Evolutionary conservation across 2,329 filamentous ascomycete genomes (phyloP).

Genomic region (Calonectria naviculata): DNA sequence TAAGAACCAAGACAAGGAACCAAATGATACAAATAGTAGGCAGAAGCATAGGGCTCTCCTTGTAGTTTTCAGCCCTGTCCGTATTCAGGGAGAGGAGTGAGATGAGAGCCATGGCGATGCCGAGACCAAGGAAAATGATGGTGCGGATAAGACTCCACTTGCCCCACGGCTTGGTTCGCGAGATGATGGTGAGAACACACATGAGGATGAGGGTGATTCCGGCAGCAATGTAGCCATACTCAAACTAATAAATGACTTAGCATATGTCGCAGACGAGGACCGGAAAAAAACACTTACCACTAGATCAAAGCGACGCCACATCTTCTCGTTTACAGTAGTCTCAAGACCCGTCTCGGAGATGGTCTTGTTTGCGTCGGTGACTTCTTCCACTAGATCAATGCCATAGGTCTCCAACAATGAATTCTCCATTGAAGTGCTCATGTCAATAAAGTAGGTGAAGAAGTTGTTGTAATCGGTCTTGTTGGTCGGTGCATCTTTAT

Average conservation of each 20-base stretch:
- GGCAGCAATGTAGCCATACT: constrained; percentile 47
- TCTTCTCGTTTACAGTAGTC: constrained; percentile 34
- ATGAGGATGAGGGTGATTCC: constrained; percentile 47
- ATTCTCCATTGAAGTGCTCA: constrained; percentile 41
- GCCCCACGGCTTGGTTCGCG: constrained; percentile 44
- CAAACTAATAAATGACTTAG: constrained; percentile 40
- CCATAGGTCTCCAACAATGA: constrained; percentile 44
- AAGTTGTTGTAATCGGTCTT: constrained; percentile 15
- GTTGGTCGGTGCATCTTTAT: constrained; percentile 1
- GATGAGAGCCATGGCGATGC: constrained; percentile 43
- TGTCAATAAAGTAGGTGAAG: constrained; percentile 5
- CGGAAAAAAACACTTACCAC: constrained; percentile 39
- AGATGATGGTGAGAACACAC: constrained; percentile 43
- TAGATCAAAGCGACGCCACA: constrained; percentile 41
- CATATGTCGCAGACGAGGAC: background rate
- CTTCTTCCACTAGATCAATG: constrained; percentile 44
- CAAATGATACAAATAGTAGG: constrained; percentile 49
- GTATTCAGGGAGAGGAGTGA: constrained; percentile 38
- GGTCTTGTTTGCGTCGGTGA: constrained; percentile 27
- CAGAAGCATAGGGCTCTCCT: constrained; percentile 45
- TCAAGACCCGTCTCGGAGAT: constrained; percentile 34
- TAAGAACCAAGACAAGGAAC: constrained; percentile 45
- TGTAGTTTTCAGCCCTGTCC: constrained; percentile 29
- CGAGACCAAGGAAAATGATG: constrained; percentile 42
- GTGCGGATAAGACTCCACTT: constrained; percentile 46